phyloP scores from a whole-genome alignment of 1,139 yeast genomes.

The Nakaseomyces nivariensis region DNA sequence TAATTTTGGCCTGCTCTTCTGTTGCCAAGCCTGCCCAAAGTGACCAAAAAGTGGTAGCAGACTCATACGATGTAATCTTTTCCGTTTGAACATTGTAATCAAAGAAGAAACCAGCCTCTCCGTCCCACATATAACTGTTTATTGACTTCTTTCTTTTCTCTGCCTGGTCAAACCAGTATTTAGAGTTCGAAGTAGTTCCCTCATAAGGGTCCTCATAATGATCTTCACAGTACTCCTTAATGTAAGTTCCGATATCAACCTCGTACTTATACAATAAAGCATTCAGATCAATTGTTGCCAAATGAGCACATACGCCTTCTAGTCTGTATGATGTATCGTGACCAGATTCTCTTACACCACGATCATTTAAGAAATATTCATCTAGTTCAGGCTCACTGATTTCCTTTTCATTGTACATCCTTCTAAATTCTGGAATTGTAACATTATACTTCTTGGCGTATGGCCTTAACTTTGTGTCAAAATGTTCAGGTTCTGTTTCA shows the following conservation, averaged over 20 bases:
- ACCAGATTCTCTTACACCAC: slow-evolving; percentile 94
- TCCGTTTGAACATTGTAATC: slow-evolving; percentile 66
- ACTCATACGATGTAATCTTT: slow-evolving; percentile 57
- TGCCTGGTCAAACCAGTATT: slow-evolving; percentile 54
- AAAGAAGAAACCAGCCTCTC: slow-evolving; percentile 63
- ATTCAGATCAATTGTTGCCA: slow-evolving; percentile 88
- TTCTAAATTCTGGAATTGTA: slow-evolving; percentile 59
- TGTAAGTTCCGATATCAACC: slow-evolving; percentile 62
- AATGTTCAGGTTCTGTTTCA: slow-evolving; percentile 90
- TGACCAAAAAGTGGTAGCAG: slow-evolving; percentile 91
- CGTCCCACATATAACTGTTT: slow-evolving; percentile 77
- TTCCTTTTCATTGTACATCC: slow-evolving; percentile 55
- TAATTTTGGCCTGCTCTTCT: slow-evolving; percentile 55
- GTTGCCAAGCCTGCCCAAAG: slow-evolving; percentile 78
- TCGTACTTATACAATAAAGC: slow-evolving; percentile 85
- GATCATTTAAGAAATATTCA: slow-evolving; percentile 80
- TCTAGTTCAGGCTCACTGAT: slow-evolving; percentile 72
- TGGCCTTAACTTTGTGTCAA: slow-evolving; percentile 60
- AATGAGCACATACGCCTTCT: slow-evolving; percentile 80
- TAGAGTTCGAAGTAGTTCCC: slow-evolving; percentile 41
- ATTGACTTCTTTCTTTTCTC: slow-evolving; percentile 44
- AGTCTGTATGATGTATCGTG: slow-evolving; percentile 90
- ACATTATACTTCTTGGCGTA: slow-evolving; percentile 56
- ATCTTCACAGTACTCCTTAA: slow-evolving; percentile 49
- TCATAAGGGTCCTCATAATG: slow-evolving; percentile 31